These are phyloP conservation scores for Penicillium vulpinum DNA, from an alignment of 2,329 filamentous ascomycete species.

Conservation along the genomic window DNA sequence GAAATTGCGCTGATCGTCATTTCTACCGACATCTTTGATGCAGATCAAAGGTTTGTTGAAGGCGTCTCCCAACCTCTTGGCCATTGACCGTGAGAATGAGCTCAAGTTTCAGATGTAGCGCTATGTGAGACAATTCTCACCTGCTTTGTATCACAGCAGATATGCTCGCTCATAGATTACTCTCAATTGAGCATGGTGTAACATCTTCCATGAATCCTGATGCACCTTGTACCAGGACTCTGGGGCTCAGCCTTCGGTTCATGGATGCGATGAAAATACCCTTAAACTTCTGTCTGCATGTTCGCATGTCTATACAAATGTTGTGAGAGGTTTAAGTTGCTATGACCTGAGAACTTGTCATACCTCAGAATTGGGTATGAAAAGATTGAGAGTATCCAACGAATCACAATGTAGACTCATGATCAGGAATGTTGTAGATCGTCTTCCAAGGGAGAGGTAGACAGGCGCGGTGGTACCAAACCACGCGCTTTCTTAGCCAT, in stretches of 20 bases:
- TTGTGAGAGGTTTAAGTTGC: background rate
- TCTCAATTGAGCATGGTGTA: background rate
- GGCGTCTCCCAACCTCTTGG: background rate
- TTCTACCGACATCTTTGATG: background rate
- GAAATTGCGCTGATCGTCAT: background rate
- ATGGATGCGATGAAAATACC: background rate
- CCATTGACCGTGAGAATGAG: background rate
- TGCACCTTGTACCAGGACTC: conserved; percentile 6
- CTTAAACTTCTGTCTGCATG: conserved; percentile 2
- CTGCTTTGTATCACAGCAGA: background rate
- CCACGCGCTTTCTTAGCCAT: conserved; percentile 6
- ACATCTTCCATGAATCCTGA: background rate
- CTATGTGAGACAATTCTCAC: conserved; percentile 4
- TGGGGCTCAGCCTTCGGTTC: conserved; percentile 1
- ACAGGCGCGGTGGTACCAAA: conserved; percentile 4
- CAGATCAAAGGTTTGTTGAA: background rate
- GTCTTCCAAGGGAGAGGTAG: background rate
- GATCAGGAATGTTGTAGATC: background rate
- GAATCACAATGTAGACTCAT: background rate
- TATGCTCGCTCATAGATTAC: background rate
- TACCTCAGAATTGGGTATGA: background rate
- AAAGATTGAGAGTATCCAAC: background rate
- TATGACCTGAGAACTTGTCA: background rate
- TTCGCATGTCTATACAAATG: conserved; percentile 5
- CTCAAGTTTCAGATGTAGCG: background rate